Conservation (phyloP, 495 filamentous ascomycete genomes). For the Neurospora tetraspora region DNA sequence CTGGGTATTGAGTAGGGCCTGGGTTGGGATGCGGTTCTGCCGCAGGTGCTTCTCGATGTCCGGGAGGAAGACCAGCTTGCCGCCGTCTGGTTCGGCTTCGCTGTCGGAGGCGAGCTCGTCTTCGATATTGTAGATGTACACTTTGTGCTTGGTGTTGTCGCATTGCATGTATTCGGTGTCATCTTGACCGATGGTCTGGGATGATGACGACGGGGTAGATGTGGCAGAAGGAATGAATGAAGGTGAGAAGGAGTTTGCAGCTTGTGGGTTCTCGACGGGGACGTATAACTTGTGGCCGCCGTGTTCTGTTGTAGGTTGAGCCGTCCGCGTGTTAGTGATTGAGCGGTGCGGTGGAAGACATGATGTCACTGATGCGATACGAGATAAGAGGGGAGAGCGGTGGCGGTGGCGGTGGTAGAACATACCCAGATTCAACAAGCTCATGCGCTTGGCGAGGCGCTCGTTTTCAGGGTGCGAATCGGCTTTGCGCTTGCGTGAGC, state of each 20-base stretch:
- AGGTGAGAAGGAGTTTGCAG: conserved; percentile 5
- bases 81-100: conserved; percentile 35
- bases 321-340: conserved; percentile 7
- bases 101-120: conserved; percentile 69
- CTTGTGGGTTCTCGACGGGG: conserved; percentile 34
- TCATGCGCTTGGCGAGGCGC: conserved; percentile 68
- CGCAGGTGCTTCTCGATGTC: conserved; percentile 71
- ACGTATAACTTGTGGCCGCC: conserved; percentile 48
- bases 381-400: background rate
- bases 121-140: conserved; percentile 87
- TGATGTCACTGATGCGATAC: background rate
- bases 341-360: background rate
- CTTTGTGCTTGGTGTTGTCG: conserved; percentile 75
- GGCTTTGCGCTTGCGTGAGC: conserved; percentile 41
- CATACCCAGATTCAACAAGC: conserved; percentile 71
- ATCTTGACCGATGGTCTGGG: conserved; percentile 5
- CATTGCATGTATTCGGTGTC: conserved; percentile 63
- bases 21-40: conserved; percentile 49
- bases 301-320: conserved; percentile 28
- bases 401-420: conserved; percentile 1
- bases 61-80: conserved; percentile 62
- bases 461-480: conserved; percentile 39
- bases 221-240: background rate
- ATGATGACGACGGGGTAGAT: background rate
- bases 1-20: conserved; percentile 41